phyloP scores from a whole-genome alignment of 2,329 filamentous ascomycete species.

The Cladosporium sphaerospermum region DNA sequence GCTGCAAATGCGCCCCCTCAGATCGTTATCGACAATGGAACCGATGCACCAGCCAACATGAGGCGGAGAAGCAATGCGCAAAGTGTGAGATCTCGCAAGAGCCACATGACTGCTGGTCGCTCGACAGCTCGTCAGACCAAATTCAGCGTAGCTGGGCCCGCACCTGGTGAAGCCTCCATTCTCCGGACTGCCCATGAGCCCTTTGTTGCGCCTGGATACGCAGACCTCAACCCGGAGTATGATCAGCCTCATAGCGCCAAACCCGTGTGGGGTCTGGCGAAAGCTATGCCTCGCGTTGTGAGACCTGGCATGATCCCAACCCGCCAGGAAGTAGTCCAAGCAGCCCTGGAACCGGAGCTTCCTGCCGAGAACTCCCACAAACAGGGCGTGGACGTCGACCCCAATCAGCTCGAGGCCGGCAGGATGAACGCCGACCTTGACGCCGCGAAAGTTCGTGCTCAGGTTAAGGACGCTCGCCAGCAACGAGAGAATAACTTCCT shows the following conservation, averaged over 20 bases:
- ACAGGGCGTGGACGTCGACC: slow-evolving; percentile 34
- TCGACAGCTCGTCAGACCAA: slow-evolving; percentile 8
- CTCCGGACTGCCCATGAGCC: slow-evolving; percentile 20
- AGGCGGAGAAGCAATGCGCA: slow-evolving; percentile 1
- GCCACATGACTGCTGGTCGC: not conserved
- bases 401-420: slow-evolving; percentile 39
- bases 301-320: slow-evolving; percentile 49
- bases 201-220: slow-evolving; percentile 48
- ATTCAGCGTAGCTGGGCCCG: slow-evolving; percentile 16
- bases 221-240: slow-evolving; percentile 49
- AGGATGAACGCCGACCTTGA: slow-evolving; percentile 34
- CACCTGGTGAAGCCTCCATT: slow-evolving; percentile 15
- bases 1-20: not conserved
- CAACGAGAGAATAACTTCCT: slow-evolving; percentile 29
- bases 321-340: slow-evolving; percentile 29
- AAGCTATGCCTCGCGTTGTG: slow-evolving; percentile 49
- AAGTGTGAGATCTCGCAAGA: slow-evolving; percentile 1
- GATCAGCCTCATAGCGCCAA: slow-evolving; percentile 44
- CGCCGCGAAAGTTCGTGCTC: slow-evolving; percentile 37
- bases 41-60: not conserved
- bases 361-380: slow-evolving; percentile 21
- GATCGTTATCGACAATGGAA: not conserved
- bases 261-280: slow-evolving; percentile 50
- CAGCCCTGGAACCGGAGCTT: slow-evolving; percentile 16
- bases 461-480: slow-evolving; percentile 41